Evolutionary conservation across 331 rosid genomes (phyloP), one percentile per base, ranked within the genome.

Genomic region (Cydonia oblonga): DNA sequence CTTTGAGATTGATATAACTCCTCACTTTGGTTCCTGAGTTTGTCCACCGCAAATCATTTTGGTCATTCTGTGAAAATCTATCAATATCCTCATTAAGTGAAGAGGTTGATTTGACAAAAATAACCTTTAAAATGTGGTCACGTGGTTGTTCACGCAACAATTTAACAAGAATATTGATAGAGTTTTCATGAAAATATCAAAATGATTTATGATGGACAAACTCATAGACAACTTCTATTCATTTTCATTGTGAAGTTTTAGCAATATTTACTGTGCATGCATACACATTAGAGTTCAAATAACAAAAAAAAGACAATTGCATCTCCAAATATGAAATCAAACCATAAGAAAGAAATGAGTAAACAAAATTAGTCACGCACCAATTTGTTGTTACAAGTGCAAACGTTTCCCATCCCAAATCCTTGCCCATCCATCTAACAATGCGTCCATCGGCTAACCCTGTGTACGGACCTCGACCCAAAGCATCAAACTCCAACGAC

Each of bases 391-490:
- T 85, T 24, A 93, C 95, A 71, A 86, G 57, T 32, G 97, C 96
- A 85, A 90, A 93, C 16, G 95, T 90, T 76, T 93, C 97, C 98
- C 98, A 93, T 22, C 98, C 97, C 54, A 80, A 54, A 6, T 82
- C 80, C 2, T 80, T 82, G 5, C 96, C 98, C 98, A 91, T 93
- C 98, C 98, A 93, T 71, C 98, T 44, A 25, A 93, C 98, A 72
- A 93, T 13, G 38, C 97, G 97, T 1, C 98, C 98, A 73, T 93
- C 97, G 0, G 97, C 97, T 71, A 91, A 82, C n/a, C 97, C 98
- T 8, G 96, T 74, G 62, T 93, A 91, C 18, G 98, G 98, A 9
- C 98, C 98, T 22, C 79, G 87, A 19, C 98, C 97, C 70, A 80
- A 23, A 14, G 52, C 32, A 54, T 93, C 98, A 13, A 93, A 91